Evolutionary conservation across 2,329 filamentous ascomycete genomes (phyloP), one percentile per base, ranked within the genome.

Genomic region (Fusarium mundagurra): DNA sequence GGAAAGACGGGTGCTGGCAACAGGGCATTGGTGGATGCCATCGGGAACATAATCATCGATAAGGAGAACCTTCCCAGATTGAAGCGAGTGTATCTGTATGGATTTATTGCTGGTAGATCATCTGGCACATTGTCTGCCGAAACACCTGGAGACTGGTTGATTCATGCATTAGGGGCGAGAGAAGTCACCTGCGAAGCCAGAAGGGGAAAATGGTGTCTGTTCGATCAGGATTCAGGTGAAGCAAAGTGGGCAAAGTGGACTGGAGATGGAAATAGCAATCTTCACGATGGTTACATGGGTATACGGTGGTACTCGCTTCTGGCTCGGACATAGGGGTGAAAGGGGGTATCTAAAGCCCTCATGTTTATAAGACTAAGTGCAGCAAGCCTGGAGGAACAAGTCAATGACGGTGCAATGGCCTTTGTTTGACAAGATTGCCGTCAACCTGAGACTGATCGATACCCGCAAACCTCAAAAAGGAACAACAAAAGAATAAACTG

Each of bases 221-320:
- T 70, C 27, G 67, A 70, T 16, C 67, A 70, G 29, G 67, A 54
- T 3, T 41, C 47, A 0, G 67, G 67, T 9, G 27, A 24, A 10
- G 24, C 53, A 14, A 16, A 44, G 0, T 70, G 67, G 67, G 60
- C 67, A 8, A 70, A n/a, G 18, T 70, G 67, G 67, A 44, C 24
- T 11, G 67, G 67, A 1, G 53, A 71, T 11, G 67, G 67, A 3
- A 45, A 33, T 33, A 48, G 29, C 4, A 60, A 66, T 31, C 17
- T 60, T 7, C 66, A 70, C 9, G 60, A 70, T 14, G 41, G 43
- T 2, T 70, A 71, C n/a, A 66, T 70, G 67, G 67, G 67, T 8
- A n/a, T 66, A 4, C 34, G 22, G 3, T 36, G 36, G 53, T 66
- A 71, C 17, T 54, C 67, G 1, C 39, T 70, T 22, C 22, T 70